A percentile compares a stretch with the other conserved stretches of the same genome.
Evolutionary conservation across 2,329 filamentous ascomycete species (phyloP).

Genomic region (Aspergillus neotritici): DNA sequence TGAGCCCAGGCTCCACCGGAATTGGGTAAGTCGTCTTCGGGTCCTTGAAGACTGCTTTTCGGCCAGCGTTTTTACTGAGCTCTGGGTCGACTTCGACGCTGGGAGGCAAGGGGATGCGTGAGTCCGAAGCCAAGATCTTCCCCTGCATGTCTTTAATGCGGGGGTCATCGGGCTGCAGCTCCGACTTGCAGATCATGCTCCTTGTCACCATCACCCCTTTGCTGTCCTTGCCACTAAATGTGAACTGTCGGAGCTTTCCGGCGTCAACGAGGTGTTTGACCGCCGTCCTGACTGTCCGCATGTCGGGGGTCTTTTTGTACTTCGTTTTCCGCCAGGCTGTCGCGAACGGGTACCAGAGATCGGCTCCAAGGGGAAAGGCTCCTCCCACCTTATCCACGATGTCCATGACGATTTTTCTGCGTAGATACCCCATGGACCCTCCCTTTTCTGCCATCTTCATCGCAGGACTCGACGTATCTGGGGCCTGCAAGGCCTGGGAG

Average conservation of each 20-base stretch:
- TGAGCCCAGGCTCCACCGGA: constrained; percentile 30
- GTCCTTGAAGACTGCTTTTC: constrained; percentile 9
- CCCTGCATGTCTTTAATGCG: constrained; percentile 46
- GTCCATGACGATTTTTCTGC: constrained; percentile 49
- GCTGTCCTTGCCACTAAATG: constrained; percentile 46
- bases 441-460: constrained; percentile 23
- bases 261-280: constrained; percentile 47
- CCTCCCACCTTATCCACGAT: constrained; percentile 51
- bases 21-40: constrained; percentile 13
- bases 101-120: constrained; percentile 42
- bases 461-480: not conserved
- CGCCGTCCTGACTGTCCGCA: constrained; percentile 47
- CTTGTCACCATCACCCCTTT: constrained; percentile 47
- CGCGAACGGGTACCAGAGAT: constrained; percentile 52
- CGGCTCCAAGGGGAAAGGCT: constrained; percentile 50
- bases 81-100: constrained; percentile 36
- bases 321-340: constrained; percentile 48
- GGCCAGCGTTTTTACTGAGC: constrained; percentile 25
- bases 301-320: constrained; percentile 45
- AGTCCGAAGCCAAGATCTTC: constrained; percentile 44
- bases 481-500: not conserved
- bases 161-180: constrained; percentile 41
- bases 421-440: constrained; percentile 42
- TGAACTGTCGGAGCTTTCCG: constrained; percentile 49
- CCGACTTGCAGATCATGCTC: constrained; percentile 45